phyloP scores from a whole-genome alignment of 441 rosid genomes.

The Croton laevigatus region DNA sequence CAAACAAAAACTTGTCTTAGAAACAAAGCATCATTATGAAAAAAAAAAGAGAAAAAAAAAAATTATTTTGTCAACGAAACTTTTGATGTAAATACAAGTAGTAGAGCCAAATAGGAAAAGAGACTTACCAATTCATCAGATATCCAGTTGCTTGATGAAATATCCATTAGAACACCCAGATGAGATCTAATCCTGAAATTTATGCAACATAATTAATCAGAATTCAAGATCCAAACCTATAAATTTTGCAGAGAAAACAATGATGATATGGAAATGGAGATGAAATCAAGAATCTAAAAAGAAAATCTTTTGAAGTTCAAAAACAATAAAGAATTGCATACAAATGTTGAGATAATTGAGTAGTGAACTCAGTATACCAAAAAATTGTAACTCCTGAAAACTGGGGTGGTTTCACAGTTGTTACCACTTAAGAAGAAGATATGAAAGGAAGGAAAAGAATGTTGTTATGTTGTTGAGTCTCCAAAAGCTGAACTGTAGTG shows the following conservation, averaged over 20 bases:
- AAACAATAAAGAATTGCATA: background rate
- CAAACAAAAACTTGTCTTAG: background rate
- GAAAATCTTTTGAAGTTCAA: background rate
- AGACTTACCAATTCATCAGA: constrained; percentile 32
- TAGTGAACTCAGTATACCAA: background rate
- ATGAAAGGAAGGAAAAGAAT: background rate
- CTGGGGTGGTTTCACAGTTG: too few relatives aligned
- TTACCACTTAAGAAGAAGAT: background rate
- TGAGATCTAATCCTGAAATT: background rate
- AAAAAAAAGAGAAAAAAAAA: background rate
- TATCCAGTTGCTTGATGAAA: constrained; percentile 32
- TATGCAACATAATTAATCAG: background rate
- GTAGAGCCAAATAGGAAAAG: background rate
- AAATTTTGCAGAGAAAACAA: background rate
- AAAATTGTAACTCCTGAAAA: background rate
- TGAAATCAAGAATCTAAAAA: background rate
- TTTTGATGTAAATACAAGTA: background rate
- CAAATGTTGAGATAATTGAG: background rate
- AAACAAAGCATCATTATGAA: background rate
- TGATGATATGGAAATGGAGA: background rate
- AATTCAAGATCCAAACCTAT: background rate
- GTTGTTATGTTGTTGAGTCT: background rate
- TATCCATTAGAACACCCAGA: constrained; percentile 31
- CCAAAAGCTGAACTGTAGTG: background rate
- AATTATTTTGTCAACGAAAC: background rate